phyloP scores from a whole-genome alignment of 2,329 filamentous ascomycete genomes.

The Phialophora tarda region DNA sequence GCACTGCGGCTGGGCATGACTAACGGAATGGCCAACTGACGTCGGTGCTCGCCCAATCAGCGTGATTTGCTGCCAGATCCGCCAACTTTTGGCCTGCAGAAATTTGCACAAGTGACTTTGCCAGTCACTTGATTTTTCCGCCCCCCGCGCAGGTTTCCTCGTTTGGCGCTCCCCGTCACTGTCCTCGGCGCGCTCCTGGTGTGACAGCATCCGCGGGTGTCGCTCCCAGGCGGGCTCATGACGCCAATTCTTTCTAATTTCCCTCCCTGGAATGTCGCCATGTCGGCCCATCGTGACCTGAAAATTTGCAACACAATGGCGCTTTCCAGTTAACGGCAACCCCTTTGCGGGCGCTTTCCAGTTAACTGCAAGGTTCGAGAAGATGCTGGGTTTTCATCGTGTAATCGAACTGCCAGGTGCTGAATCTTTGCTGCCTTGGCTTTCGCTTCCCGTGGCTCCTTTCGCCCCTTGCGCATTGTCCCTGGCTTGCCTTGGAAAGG shows the following conservation, averaged over 20 bases:
- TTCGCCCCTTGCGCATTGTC: slow-evolving; percentile 8
- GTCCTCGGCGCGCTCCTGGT: background rate
- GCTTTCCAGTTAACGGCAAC: slow-evolving; percentile 43
- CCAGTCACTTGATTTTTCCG: slow-evolving; percentile 2
- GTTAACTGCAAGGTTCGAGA: slow-evolving; percentile 34
- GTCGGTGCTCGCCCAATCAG: slow-evolving; percentile 20
- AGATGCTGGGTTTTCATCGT: slow-evolving; percentile 23
- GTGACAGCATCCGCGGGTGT: background rate
- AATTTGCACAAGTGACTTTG: slow-evolving; percentile 17
- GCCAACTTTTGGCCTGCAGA: slow-evolving; percentile 7
- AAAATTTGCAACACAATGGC: slow-evolving; percentile 33
- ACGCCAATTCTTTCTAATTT: slow-evolving; percentile 4
- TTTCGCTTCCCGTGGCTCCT: background rate
- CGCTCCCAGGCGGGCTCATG: background rate
- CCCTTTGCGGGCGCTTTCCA: slow-evolving; percentile 33
- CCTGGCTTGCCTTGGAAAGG: background rate
- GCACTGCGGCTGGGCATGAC: slow-evolving; percentile 33
- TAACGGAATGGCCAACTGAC: slow-evolving; percentile 27
- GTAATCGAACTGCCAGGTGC: slow-evolving; percentile 9
- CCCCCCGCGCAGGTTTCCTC: slow-evolving; percentile 8
- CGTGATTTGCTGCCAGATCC: slow-evolving; percentile 3
- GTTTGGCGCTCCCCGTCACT: slow-evolving; percentile 4
- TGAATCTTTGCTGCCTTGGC: slow-evolving; percentile 15
- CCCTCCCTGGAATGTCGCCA: slow-evolving; percentile 13
- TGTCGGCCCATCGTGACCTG: slow-evolving; percentile 30